Evolutionary conservation across 768 basidiomycete species (phyloP).

Genomic region (Tephrocybe sp.): DNA sequence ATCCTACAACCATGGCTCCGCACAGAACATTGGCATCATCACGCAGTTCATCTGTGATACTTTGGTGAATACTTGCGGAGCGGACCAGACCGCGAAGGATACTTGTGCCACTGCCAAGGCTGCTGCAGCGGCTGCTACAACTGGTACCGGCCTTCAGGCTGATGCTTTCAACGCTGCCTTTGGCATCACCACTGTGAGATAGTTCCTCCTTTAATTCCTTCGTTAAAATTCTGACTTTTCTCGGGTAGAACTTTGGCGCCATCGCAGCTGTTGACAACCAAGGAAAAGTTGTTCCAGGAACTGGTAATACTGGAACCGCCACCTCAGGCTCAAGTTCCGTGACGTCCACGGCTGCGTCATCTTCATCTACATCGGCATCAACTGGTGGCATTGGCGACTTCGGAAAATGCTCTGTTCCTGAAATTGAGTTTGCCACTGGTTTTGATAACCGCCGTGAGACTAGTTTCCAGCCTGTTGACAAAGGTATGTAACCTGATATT

Average conservation of each 20-base stretch:
- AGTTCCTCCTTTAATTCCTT: not conserved
- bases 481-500: constrained; percentile 25
- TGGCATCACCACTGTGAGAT: constrained; percentile 35
- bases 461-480: constrained; percentile 49
- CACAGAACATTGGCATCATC: constrained; percentile 55
- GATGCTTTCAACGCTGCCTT: constrained; percentile 49
- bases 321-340: constrained; percentile 13
- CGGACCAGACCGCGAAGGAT: constrained; percentile 50
- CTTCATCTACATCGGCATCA: constrained; percentile 19
- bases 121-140: constrained; percentile 38
- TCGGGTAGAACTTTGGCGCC: constrained; percentile 35
- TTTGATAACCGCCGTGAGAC: constrained; percentile 56
- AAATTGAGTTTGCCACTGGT: constrained; percentile 54
- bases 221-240: not conserved
- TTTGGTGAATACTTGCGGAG: constrained; percentile 49
- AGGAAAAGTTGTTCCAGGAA: constrained; percentile 32
- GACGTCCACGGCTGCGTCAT: constrained; percentile 13
- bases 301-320: constrained; percentile 18
- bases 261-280: constrained; percentile 38
- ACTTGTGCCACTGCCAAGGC: constrained; percentile 42
- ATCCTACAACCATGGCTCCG: constrained; percentile 53
- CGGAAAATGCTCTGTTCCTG: constrained; percentile 49
- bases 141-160: constrained; percentile 51
- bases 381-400: constrained; percentile 39
- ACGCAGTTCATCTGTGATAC: constrained; percentile 55